These are phyloP conservation scores for Podospora tetraspora DNA, from an alignment of 495 filamentous ascomycete species.

Conservation along the genomic window DNA sequence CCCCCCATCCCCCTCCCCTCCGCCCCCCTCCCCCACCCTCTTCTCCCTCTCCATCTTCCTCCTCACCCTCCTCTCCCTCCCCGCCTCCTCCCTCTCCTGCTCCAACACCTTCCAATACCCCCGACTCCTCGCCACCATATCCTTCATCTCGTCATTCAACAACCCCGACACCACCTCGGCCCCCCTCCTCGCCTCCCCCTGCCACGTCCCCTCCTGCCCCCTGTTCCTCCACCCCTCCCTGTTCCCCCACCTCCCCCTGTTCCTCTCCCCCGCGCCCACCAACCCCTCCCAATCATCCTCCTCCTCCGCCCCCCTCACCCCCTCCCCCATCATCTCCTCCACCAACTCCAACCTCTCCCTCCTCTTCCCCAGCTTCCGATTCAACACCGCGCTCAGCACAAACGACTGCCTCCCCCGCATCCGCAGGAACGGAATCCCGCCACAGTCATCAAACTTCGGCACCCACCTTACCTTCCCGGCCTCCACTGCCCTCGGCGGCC, in stretches of 20 bases:
- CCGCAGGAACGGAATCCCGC: conserved; percentile 63
- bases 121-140: conserved; percentile 35
- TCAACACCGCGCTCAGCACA: conserved; percentile 52
- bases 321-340: conserved; percentile 13
- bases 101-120: conserved; percentile 47
- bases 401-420: conserved; percentile 63
- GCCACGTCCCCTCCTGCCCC: conserved; percentile 4
- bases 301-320: not conserved
- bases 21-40: not conserved
- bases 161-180: conserved; percentile 10
- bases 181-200: conserved; percentile 7
- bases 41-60: conserved; percentile 14
- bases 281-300: conserved; percentile 8
- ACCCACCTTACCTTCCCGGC: conserved; percentile 48
- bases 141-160: conserved; percentile 20
- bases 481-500: conserved; percentile 41
- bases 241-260: not conserved
- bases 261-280: conserved; percentile 16
- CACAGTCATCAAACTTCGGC: conserved; percentile 52
- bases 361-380: conserved; percentile 48
- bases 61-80: conserved; percentile 32
- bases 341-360: conserved; percentile 36
- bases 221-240: not conserved
- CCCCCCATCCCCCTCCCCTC: not conserved
- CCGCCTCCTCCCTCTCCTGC: conserved; percentile 41